These are phyloP conservation scores for Micractinium conductrix DNA, from an alignment of 139 green algal species.

Conservation along the genomic window DNA sequence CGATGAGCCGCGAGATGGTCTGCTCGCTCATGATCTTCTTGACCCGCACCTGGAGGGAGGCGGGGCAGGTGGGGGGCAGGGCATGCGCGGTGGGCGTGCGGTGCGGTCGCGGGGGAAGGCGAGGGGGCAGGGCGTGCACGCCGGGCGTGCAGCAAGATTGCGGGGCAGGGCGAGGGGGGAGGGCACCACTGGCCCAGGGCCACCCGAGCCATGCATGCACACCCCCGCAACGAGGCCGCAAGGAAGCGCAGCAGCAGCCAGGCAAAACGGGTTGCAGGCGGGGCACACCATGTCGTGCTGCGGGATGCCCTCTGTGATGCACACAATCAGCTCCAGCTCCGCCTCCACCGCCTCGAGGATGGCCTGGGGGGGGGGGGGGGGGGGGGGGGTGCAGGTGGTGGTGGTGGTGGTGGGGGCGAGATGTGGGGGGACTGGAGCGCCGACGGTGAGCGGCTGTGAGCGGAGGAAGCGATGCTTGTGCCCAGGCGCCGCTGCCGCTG, in stretches of 20 bases:
- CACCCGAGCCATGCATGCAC: too few species aligned
- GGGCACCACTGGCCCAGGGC: too few species aligned
- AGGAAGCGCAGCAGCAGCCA: too few species aligned
- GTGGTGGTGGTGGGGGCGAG: too few species aligned
- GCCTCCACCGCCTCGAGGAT: conserved; percentile 95
- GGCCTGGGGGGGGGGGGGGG: conserved; percentile 46
- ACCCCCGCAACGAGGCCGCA: too few species aligned
- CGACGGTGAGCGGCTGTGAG: too few species aligned
- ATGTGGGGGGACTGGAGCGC: too few species aligned
- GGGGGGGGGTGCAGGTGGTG: background rate
- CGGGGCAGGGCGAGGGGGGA: too few species aligned
- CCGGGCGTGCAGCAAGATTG: background rate
- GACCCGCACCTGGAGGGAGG: conserved; percentile 61
- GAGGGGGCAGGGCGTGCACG: background rate
- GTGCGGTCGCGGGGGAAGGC: too few species aligned
- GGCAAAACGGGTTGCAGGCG: background rate
- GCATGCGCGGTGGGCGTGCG: background rate
- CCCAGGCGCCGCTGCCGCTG: too few species aligned
- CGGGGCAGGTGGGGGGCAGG: background rate
- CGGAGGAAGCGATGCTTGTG: too few species aligned
- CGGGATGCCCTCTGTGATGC: conserved; percentile 99
- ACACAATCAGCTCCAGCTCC: conserved; percentile 97
- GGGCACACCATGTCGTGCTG: conserved; percentile 95
- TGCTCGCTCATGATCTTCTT: conserved; percentile 93
- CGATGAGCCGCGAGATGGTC: conserved; percentile 93